Evolutionary conservation across 371 early-diverging fungal genomes (phyloP).

Genomic region (Mucor irregularis): DNA sequence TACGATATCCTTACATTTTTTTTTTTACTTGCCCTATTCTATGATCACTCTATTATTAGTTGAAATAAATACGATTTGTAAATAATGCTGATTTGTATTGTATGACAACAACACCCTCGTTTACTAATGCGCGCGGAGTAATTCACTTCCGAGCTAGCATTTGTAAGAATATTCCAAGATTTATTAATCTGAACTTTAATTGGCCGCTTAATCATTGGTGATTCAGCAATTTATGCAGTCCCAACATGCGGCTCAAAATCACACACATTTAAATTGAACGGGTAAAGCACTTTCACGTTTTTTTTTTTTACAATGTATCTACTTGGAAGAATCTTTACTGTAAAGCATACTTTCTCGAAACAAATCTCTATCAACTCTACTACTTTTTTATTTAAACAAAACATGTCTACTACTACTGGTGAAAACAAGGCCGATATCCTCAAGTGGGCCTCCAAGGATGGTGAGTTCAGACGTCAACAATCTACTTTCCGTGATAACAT

Average conservation of each 20-base stretch:
- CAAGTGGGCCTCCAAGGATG: constrained; percentile 80
- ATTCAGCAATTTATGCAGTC: constrained; percentile 3
- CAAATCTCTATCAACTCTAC: constrained; percentile 1
- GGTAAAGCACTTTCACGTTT: neutral
- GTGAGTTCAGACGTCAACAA: constrained; percentile 85
- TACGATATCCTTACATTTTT: neutral
- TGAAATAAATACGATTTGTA: too few species aligned
- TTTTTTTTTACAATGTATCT: constrained; percentile 9
- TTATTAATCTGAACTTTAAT: too few species aligned
- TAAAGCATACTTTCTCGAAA: neutral
- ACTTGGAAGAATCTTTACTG: constrained; percentile 4
- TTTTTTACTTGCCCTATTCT: too few species aligned
- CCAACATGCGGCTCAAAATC: too few species aligned
- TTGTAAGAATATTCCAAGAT: too few species aligned
- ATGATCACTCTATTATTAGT: too few species aligned
- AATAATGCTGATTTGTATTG: too few species aligned
- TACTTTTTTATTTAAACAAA: constrained; percentile 3
- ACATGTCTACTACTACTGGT: constrained; percentile 13
- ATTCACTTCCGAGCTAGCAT: too few species aligned
- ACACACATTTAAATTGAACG: too few species aligned
- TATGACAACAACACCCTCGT: too few species aligned
- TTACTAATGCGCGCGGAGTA: too few species aligned
- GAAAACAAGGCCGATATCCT: constrained; percentile 40
- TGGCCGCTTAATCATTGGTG: neutral
- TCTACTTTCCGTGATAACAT: constrained; percentile 82